Conservation (phyloP, 805 yeast genomes). For the Saccharomycopsis schoenii region DNA sequence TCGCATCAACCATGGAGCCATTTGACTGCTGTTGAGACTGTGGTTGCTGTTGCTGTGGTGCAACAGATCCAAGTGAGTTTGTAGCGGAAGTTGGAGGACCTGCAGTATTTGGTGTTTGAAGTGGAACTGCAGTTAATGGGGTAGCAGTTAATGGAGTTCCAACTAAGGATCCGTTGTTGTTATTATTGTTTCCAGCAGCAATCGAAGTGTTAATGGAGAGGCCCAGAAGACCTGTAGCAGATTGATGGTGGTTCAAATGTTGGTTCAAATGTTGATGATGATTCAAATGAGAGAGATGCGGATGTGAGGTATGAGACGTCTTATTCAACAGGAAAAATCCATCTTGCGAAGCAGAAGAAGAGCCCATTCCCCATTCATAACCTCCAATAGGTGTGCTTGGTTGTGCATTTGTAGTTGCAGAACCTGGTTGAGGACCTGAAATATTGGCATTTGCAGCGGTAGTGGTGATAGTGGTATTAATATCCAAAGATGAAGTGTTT, state of each 20-base stretch:
- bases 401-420: background rate
- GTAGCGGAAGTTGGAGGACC: background rate
- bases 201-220: background rate
- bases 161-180: background rate
- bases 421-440: slow-evolving; percentile 13
- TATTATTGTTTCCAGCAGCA: background rate
- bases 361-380: slow-evolving; percentile 25
- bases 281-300: background rate
- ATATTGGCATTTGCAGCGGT: slow-evolving; percentile 27
- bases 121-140: background rate
- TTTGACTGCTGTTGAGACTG: background rate
- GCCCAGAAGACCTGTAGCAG: background rate
- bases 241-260: background rate
- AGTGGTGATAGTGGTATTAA: background rate
- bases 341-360: background rate
- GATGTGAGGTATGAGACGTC: background rate
- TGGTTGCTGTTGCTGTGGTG: background rate
- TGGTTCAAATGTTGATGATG: slow-evolving; percentile 1
- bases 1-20: slow-evolving; percentile 27
- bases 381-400: slow-evolving; percentile 11
- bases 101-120: background rate
- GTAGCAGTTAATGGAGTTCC: slow-evolving; percentile 1
- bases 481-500: slow-evolving; percentile 1
- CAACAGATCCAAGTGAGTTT: background rate
- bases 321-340: background rate